phyloP scores from a whole-genome alignment of 1,284 basidiomycete genomes.

The Tremellales sp. region DNA sequence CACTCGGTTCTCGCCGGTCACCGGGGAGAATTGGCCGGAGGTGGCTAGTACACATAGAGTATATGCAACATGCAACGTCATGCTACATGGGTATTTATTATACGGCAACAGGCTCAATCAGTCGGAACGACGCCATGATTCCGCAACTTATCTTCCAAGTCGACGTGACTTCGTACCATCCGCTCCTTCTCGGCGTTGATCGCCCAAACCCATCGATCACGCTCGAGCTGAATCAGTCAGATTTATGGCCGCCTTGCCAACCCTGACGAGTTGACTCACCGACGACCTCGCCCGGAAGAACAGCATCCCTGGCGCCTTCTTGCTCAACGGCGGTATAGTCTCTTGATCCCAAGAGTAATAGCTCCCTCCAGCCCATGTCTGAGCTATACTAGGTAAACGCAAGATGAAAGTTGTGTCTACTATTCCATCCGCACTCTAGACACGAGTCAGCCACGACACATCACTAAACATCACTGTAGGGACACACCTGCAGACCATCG shows the following conservation, averaged over 20 bases:
- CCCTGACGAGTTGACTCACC: constrained; percentile 24
- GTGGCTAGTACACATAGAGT: no score
- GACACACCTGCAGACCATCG: constrained; percentile 39
- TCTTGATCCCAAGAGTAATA: constrained; percentile 34
- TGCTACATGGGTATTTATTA: no score
- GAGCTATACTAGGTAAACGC: constrained; percentile 16
- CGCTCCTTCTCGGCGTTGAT: constrained; percentile 47
- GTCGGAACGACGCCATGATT: constrained; percentile 33
- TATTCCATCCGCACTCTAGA: constrained; percentile 31
- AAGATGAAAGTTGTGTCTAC: constrained; percentile 46
- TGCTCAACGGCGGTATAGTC: constrained; percentile 25
- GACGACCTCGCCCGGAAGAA: constrained; percentile 44
- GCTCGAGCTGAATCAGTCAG: constrained; percentile 39
- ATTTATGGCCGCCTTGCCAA: not conserved
- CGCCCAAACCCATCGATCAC: constrained; percentile 48
- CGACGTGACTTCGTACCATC: constrained; percentile 29
- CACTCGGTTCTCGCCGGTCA: no score
- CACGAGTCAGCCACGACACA: no score
- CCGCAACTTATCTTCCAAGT: constrained; percentile 28
- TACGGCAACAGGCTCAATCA: no score
- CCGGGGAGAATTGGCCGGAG: no score
- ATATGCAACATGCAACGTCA: no score
- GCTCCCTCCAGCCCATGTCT: constrained; percentile 21
- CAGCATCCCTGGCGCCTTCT: constrained; percentile 24
- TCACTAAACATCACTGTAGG: not conserved